Base-by-base conservation (phyloP, 352 stramenopile genomes). In the Phytophthora cryptogea region DNA sequence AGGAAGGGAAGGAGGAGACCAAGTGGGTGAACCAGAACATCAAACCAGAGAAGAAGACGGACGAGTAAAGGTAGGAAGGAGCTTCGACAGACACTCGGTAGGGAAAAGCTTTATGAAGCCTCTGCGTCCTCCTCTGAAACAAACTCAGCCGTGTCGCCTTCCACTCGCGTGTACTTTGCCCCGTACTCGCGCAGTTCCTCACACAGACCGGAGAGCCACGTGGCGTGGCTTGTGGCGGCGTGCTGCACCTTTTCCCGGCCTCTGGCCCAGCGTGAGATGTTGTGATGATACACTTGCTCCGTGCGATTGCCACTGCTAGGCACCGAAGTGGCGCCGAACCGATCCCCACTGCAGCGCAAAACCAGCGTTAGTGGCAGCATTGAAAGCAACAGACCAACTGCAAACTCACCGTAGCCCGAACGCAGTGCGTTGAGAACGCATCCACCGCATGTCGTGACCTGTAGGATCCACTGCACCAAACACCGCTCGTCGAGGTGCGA, bases 21-120 rank as follows among this genome's bases (percentile, higher is more conserved):
- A 89, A 88, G 57, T 91, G 82, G 82, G 70, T 80, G 41, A 91
- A 91, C 59, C 78, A 86, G 67, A 89, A 89, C 66, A 69, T 89
- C 50, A 84, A 82, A 26, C 67, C 71, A 1, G 56, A 64, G 23
- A 64, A 67, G 37, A 47, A 59, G 35, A 55, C 48, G 26, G 52
- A 46, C 42, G 42, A 39, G 20, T 23, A 23, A n/a, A 17, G 55
- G 35, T 46, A 61, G 32, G 42, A 13, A 11, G 16, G 2, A 30
- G 3, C 31, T 50, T 33, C 50, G 20, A 23, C 20, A 23, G 20
- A 23, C 20, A 23, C 20, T 3, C 20, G 20, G 20, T 23, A 23
- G 2, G 20, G 20, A 23, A 23, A 23, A 23, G 20, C 20, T 23
- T 23, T 23, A 23, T 23, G 20, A 23, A 23, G 20, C 20, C 8